Evolutionary conservation across 257 asterid species (phyloP).

Genomic region (Petrea volubilis): DNA sequence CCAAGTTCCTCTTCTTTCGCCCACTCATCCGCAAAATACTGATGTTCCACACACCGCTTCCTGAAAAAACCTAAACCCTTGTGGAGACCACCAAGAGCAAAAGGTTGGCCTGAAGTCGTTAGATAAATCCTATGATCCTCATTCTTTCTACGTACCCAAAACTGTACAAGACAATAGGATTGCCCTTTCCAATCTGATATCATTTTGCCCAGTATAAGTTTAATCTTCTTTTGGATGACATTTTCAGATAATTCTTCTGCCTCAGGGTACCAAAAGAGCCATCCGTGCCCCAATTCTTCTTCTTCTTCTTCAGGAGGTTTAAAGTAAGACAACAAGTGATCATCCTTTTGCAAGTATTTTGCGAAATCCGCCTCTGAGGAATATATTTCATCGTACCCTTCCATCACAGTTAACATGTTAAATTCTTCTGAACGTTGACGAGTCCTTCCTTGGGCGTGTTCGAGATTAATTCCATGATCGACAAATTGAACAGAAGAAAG

Average conservation of each 20-base stretch:
- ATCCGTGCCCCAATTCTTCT: background rate
- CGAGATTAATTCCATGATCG: background rate
- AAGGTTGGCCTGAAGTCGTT: background rate
- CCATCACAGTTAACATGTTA: background rate
- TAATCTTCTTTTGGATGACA: background rate
- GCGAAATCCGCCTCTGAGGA: background rate
- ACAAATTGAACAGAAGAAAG: too few relatives aligned
- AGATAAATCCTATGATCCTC: background rate
- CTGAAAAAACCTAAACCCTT: constrained; percentile 13
- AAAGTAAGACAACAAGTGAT: background rate
- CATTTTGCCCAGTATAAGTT: background rate
- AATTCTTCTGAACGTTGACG: background rate
- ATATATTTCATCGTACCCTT: background rate
- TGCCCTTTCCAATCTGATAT: accelerated
- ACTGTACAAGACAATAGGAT: background rate
- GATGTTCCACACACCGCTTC: background rate
- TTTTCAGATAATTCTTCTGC: background rate
- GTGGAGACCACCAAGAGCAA: background rate
- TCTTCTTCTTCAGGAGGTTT: too few relatives aligned
- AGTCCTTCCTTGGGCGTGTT: background rate
- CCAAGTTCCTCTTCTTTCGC: constrained; percentile 14
- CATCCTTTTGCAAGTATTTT: background rate
- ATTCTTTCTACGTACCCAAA: background rate
- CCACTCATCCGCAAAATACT: constrained; percentile 1
- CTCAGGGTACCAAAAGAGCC: background rate